These are phyloP conservation scores for Gossypium davidsonii DNA, from an alignment of 441 rosid species.

Conservation along the genomic window DNA sequence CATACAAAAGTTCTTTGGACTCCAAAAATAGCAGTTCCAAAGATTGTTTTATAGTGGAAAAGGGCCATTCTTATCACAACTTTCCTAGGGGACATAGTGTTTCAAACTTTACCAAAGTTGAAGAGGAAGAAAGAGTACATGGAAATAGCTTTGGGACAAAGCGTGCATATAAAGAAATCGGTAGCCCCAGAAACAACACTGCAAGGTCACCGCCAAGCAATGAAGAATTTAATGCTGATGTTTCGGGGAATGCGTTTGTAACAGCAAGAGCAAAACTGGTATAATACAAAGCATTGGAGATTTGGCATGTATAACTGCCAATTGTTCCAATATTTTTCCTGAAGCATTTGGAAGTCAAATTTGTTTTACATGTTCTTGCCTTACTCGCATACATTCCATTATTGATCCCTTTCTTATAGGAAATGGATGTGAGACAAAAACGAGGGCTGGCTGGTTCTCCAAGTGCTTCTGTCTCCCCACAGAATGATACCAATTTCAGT, in stretches of 20 bases:
- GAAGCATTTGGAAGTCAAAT: not conserved
- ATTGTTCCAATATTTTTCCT: not conserved
- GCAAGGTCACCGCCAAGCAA: constrained; percentile 31
- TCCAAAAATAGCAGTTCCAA: constrained; percentile 36
- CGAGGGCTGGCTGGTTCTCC: constrained; percentile 64
- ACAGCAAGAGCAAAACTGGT: constrained; percentile 89
- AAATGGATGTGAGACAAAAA: constrained; percentile 70
- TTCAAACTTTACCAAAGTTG: constrained; percentile 26
- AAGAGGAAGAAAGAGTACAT: constrained; percentile 48
- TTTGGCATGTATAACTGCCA: constrained; percentile 1
- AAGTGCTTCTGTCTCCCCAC: constrained; percentile 52
- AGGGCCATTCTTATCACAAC: constrained; percentile 20
- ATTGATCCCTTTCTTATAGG: constrained; percentile 38
- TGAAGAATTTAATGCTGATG: constrained; percentile 43
- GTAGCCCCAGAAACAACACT: constrained; percentile 33
- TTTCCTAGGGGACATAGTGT: constrained; percentile 26
- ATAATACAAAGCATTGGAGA: constrained; percentile 11
- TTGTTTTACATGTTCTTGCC: constrained; percentile 6
- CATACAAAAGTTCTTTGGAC: constrained; percentile 28
- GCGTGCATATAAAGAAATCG: constrained; percentile 50
- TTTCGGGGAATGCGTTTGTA: constrained; percentile 64
- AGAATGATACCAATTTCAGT: constrained; percentile 38
- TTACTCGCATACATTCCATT: constrained; percentile 12
- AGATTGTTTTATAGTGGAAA: constrained; percentile 49
- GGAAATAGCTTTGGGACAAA: constrained; percentile 45